Evolutionary conservation across 2,329 filamentous ascomycete genomes (phyloP).

Genomic region (Ophiostoma ulmi): DNA sequence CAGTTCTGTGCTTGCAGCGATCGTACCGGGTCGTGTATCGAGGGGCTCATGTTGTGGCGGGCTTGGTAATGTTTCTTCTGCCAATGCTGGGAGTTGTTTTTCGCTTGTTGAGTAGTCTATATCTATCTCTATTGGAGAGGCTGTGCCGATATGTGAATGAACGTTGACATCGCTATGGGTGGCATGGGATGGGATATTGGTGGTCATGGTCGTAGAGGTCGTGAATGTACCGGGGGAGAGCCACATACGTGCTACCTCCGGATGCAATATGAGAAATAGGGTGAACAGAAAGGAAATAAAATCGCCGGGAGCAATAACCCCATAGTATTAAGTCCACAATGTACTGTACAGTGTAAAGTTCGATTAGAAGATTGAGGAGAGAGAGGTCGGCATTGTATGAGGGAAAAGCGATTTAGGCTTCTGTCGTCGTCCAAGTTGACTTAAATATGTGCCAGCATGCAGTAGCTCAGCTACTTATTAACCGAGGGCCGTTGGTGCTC

Average conservation of each 20-base stretch:
- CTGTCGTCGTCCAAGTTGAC: neutral
- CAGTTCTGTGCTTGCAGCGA: neutral
- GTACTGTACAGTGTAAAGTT: neutral
- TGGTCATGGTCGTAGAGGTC: neutral
- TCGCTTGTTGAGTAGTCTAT: neutral
- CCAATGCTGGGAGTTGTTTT: neutral
- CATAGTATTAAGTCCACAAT: neutral
- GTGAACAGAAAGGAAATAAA: neutral
- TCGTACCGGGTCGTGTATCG: neutral
- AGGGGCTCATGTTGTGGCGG: constrained; percentile 2
- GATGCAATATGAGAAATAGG: neutral
- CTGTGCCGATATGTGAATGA: neutral
- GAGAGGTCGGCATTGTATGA: neutral
- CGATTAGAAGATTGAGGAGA: neutral
- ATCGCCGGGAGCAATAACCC: neutral
- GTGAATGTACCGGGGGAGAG: neutral
- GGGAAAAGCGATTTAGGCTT: neutral
- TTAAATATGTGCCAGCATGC: neutral
- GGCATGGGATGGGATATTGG: neutral
- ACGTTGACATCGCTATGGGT: neutral
- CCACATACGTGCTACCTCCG: constrained; percentile 5
- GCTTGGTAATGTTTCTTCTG: constrained; percentile 3
- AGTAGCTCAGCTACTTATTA: neutral
- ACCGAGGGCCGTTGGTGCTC: neutral
- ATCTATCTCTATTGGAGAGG: neutral